These are phyloP conservation scores for Fusarium penzigii DNA, from an alignment of 2,329 filamentous ascomycete genomes.

Conservation along the genomic window DNA sequence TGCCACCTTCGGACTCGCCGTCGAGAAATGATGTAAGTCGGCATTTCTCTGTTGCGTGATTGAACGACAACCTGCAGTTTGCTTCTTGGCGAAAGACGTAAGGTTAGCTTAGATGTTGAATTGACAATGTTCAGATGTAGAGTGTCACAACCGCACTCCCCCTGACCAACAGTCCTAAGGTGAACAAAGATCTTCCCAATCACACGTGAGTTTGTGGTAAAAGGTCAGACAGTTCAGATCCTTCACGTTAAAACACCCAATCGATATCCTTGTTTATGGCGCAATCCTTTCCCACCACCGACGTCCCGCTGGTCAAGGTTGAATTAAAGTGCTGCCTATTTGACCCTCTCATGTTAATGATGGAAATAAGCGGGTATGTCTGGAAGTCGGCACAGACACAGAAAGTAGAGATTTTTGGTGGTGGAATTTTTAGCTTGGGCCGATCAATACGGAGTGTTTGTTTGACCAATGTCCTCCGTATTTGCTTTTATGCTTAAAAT, in stretches of 20 bases:
- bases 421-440: not conserved
- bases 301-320: not conserved
- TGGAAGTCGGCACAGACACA: not conserved
- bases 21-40: no score
- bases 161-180: no score
- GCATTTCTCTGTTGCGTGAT: no score
- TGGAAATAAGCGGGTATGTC: not conserved
- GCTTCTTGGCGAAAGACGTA: no score
- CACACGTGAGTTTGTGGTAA: not conserved
- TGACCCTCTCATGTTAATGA: not conserved
- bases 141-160: no score
- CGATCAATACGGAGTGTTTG: not conserved
- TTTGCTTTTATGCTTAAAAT: not conserved
- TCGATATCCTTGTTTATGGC: not conserved
- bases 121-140: no score
- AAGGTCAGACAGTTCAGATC: not conserved
- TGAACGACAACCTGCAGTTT: no score
- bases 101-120: no score
- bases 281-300: not conserved
- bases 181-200: not conserved
- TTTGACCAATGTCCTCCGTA: not conserved
- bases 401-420: not conserved
- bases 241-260: not conserved
- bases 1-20: no score
- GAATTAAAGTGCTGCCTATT: not conserved